Conservation (phyloP, 1,139 yeast genomes). For the Yamadazyma spencermartinsiae region DNA sequence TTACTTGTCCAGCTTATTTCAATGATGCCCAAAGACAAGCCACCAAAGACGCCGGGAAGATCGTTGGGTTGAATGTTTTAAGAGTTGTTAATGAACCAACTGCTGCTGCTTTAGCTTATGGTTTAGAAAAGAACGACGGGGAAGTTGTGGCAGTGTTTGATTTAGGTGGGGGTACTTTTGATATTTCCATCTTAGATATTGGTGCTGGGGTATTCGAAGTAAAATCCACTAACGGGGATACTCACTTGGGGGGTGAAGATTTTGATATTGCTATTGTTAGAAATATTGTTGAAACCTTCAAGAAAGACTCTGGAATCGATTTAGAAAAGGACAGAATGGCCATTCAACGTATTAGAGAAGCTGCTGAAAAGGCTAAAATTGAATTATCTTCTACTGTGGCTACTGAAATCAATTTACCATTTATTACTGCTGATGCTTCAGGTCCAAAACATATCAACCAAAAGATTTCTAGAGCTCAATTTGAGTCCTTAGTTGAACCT, state of each 20-base stretch:
- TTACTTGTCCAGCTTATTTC: slow-evolving; percentile 68
- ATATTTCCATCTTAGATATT: slow-evolving; percentile 93
- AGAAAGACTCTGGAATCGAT: slow-evolving; percentile 89
- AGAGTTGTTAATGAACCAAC: slow-evolving; percentile 65
- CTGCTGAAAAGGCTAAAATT: slow-evolving; percentile 99
- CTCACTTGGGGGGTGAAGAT: slow-evolving; percentile 99
- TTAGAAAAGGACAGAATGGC: slow-evolving; percentile 95
- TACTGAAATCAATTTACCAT: slow-evolving; percentile 95
- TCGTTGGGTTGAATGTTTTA: slow-evolving; percentile 60
- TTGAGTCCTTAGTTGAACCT: slow-evolving; percentile 87
- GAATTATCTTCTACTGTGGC: slow-evolving; percentile 92
- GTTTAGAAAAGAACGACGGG: slow-evolving; percentile 67
- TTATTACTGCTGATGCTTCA: slow-evolving; percentile 92
- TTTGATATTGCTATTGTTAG: slow-evolving; percentile 86
- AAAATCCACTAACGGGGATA: slow-evolving; percentile 99
- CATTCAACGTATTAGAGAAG: slow-evolving; percentile 98
- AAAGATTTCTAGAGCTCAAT: slow-evolving; percentile 89
- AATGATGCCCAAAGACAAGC: slow-evolving; percentile 67
- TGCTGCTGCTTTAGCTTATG: slow-evolving; percentile 65
- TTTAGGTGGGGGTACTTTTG: slow-evolving; percentile 99
- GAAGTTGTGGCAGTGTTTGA: slow-evolving; percentile 83
- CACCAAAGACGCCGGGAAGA: slow-evolving; percentile 62
- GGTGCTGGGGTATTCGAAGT: slow-evolving; percentile 99
- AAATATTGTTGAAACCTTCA: slow-evolving; percentile 88
- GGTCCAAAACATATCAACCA: slow-evolving; percentile 99